Evolutionary conservation across 805 yeast species (phyloP).

Genomic region (Kregervanrija pseudodelftensis): DNA sequence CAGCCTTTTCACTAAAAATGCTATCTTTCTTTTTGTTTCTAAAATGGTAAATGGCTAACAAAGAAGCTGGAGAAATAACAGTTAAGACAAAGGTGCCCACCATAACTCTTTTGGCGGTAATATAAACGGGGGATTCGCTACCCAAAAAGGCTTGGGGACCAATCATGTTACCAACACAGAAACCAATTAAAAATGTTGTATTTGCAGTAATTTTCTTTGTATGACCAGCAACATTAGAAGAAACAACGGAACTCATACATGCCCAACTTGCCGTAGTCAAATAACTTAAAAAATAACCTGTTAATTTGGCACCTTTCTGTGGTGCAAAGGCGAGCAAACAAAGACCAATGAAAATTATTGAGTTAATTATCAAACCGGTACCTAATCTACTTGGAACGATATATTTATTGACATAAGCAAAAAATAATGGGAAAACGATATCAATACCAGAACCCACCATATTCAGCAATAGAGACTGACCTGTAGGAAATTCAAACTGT

Average conservation of each 20-base stretch:
- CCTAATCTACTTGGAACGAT: conserved; percentile 17
- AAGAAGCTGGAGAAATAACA: conserved; percentile 9
- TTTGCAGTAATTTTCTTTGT: conserved; percentile 57
- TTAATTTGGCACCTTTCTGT: conserved; percentile 16
- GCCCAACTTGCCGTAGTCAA: conserved; percentile 17
- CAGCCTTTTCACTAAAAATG: conserved; percentile 16
- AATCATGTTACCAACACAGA: conserved; percentile 56
- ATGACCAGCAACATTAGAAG: conserved; percentile 52
- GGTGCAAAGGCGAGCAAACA: conserved; percentile 26
- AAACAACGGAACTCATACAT: conserved; percentile 10
- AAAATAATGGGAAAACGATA: conserved; percentile 20
- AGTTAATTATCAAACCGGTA: conserved; percentile 12
- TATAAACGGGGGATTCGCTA: conserved; percentile 48
- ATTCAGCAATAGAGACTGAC: conserved; percentile 24
- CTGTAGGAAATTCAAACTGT: conserved; percentile 26
- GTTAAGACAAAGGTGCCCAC: conserved; percentile 36
- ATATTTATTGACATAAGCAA: conserved; percentile 19
- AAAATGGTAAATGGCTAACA: conserved; percentile 18
- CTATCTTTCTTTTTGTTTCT: conserved; percentile 39
- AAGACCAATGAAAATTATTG: conserved; percentile 17
- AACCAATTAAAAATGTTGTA: conserved; percentile 50
- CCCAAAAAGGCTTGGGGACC: conserved; percentile 68
- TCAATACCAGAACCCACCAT: conserved; percentile 33
- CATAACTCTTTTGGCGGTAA: conserved; percentile 45
- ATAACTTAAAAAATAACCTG: conserved; percentile 21